These are phyloP conservation scores for Aspergillus sp. DNA, from an alignment of 2,329 filamentous ascomycete species.

Conservation along the genomic window DNA sequence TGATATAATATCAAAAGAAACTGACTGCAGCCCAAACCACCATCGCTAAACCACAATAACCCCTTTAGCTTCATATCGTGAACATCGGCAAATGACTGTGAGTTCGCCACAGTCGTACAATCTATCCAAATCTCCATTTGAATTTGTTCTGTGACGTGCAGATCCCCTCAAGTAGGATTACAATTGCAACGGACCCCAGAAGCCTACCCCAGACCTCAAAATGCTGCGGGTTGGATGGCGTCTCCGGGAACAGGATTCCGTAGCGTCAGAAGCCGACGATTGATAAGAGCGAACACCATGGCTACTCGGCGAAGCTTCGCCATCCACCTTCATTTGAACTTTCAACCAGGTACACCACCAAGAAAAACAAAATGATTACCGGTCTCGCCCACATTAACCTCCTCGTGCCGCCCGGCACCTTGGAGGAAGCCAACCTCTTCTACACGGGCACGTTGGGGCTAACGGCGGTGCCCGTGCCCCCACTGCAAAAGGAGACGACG, in stretches of 20 bases:
- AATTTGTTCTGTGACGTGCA: not conserved
- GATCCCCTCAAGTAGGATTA: not conserved
- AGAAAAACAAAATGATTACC: constrained; percentile 46
- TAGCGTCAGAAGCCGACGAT: not conserved
- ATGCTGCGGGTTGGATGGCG: not conserved
- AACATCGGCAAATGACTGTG: too few species aligned
- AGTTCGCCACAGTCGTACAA: too few species aligned
- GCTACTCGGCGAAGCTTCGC: not conserved
- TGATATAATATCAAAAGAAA: too few species aligned
- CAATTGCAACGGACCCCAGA: not conserved
- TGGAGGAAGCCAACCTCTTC: constrained; percentile 54
- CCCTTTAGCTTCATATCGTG: too few species aligned
- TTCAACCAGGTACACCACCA: not conserved
- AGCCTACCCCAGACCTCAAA: not conserved
- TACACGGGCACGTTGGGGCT: constrained; percentile 59
- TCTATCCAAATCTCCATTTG: too few species aligned
- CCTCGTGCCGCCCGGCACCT: constrained; percentile 54
- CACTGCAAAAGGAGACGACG: constrained; percentile 50
- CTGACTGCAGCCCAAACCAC: too few species aligned
- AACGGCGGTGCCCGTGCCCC: constrained; percentile 52
- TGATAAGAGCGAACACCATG: not conserved
- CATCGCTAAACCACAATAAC: too few species aligned
- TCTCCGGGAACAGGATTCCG: not conserved
- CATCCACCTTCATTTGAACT: not conserved
- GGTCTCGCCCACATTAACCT: constrained; percentile 60